Evolutionary conservation across 768 basidiomycete genomes (phyloP).

Genomic region (Leucogyrophana mollusca): DNA sequence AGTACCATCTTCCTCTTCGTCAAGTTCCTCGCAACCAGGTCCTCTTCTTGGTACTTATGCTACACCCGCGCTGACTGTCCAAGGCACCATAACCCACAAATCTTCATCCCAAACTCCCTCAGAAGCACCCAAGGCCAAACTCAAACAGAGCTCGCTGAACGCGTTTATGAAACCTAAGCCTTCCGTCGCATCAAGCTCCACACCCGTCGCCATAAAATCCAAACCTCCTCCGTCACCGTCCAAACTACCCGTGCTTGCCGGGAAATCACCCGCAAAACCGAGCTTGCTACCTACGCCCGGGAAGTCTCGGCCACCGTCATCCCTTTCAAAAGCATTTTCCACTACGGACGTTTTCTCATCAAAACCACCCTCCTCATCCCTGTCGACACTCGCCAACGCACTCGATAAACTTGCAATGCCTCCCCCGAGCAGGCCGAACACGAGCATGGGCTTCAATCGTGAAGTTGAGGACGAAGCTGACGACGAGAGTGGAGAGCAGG

Average conservation of each 20-base stretch:
- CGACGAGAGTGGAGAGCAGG: constrained; percentile 4
- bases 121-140: constrained; percentile 11
- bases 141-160: constrained; percentile 23
- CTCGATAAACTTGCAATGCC: constrained; percentile 70
- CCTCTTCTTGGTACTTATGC: too few species aligned
- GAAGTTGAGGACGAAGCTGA: constrained; percentile 23
- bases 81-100: constrained; percentile 3
- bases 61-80: too few species aligned
- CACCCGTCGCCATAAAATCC: constrained; percentile 8
- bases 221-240: constrained; percentile 20
- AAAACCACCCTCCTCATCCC: constrained; percentile 32
- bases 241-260: constrained; percentile 23
- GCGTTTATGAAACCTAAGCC: constrained; percentile 18
- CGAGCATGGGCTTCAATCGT: constrained; percentile 65
- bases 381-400: constrained; percentile 67
- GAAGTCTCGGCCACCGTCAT: constrained; percentile 4
- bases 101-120: constrained; percentile 10
- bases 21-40: too few species aligned
- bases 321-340: constrained; percentile 3
- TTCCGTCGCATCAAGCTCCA: constrained; percentile 4
- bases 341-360: constrained; percentile 3
- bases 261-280: constrained; percentile 15
- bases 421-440: constrained; percentile 63
- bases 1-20: too few species aligned
- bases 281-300: constrained; percentile 2